These are phyloP conservation scores for Daldinia grandis DNA, from an alignment of 495 filamentous ascomycete genomes.

Conservation along the genomic window DNA sequence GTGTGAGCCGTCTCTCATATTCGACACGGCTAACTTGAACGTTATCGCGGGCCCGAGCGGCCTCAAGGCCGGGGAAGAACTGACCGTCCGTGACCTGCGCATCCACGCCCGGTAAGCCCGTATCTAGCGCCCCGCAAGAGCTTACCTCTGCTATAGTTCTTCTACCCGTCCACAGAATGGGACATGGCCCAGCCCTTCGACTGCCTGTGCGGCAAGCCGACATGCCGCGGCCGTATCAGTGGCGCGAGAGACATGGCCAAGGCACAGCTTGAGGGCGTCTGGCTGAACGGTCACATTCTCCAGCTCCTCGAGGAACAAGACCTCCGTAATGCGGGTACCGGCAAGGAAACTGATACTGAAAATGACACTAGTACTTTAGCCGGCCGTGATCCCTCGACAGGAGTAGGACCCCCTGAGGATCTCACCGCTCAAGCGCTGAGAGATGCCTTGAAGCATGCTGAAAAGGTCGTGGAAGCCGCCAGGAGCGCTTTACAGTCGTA, in stretches of 20 bases:
- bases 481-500: slow-evolving; percentile 48
- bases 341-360: slow-evolving; percentile 22
- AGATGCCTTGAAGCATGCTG: slow-evolving; percentile 49
- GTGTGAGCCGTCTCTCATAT: slow-evolving; percentile 72
- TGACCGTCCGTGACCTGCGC: slow-evolving; percentile 59
- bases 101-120: slow-evolving; percentile 19
- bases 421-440: slow-evolving; percentile 44
- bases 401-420: slow-evolving; percentile 27
- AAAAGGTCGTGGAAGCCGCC: slow-evolving; percentile 52
- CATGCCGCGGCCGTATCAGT: slow-evolving; percentile 60
- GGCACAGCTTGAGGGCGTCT: slow-evolving; percentile 56
- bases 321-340: not conserved
- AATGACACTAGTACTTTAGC: slow-evolving; percentile 24
- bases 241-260: slow-evolving; percentile 64
- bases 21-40: slow-evolving; percentile 71
- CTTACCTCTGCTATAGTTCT: slow-evolving; percentile 59
- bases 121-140: slow-evolving; percentile 20
- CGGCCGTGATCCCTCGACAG: not conserved
- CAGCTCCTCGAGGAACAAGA: slow-evolving; percentile 55
- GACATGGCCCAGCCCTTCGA: slow-evolving; percentile 76
- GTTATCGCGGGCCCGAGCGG: slow-evolving; percentile 67
- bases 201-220: slow-evolving; percentile 65
- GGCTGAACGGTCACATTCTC: slow-evolving; percentile 65
- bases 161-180: slow-evolving; percentile 83
- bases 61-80: slow-evolving; percentile 66